These are phyloP conservation scores for Kentomonas sorsogonicus DNA, from an alignment of 208 protist species.

Conservation along the genomic window DNA sequence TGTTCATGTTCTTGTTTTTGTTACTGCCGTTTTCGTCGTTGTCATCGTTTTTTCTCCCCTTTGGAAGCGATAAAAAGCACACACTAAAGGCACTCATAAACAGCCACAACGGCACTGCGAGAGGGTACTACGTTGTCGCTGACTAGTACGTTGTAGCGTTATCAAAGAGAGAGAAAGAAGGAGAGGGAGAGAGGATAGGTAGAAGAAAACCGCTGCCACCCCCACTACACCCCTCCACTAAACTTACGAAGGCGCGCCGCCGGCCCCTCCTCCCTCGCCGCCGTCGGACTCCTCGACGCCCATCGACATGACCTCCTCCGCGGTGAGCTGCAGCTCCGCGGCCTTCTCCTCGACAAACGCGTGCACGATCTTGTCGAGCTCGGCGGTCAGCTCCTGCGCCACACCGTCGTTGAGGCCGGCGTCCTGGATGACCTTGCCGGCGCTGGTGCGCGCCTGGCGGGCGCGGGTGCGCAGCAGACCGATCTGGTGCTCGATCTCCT, in stretches of 20 bases:
- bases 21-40: too few relatives aligned
- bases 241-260: too few relatives aligned
- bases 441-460: slow-evolving; percentile 51
- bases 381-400: slow-evolving; percentile 44
- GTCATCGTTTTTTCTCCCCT: too few relatives aligned
- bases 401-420: slow-evolving; percentile 54
- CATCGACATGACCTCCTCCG: slow-evolving; percentile 81
- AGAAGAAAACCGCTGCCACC: not conserved
- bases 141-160: too few relatives aligned
- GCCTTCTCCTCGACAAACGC: slow-evolving; percentile 73
- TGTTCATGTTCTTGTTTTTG: too few relatives aligned
- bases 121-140: too few relatives aligned
- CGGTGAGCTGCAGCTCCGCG: slow-evolving; percentile 58
- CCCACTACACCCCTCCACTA: too few relatives aligned
- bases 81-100: too few relatives aligned
- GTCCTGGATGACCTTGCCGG: slow-evolving; percentile 60
- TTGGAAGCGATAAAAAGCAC: too few relatives aligned
- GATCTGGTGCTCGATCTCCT: slow-evolving; percentile 45
- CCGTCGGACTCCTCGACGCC: slow-evolving; percentile 71
- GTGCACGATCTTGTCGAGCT: slow-evolving; percentile 46
- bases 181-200: slow-evolving; percentile 3
- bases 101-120: too few relatives aligned
- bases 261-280: too few relatives aligned
- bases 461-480: slow-evolving; percentile 43
- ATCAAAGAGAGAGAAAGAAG: slow-evolving; percentile 4